Evolutionary conservation across 2,329 filamentous ascomycete genomes (phyloP).

Genomic region (Daldinia sp.): DNA sequence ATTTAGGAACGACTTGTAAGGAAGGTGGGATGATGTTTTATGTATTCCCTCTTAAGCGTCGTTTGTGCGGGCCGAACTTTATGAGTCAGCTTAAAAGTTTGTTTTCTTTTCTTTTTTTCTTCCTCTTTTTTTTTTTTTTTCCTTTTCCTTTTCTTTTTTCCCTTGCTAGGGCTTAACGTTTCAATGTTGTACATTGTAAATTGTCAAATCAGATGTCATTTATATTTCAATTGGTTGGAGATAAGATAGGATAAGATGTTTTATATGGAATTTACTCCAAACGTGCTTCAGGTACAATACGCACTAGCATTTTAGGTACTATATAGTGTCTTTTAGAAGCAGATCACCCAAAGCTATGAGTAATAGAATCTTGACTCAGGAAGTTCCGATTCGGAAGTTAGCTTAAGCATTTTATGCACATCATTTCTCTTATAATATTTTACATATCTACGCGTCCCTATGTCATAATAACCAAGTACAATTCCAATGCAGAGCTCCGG

Average conservation of each 20-base stretch:
- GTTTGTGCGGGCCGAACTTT: not conserved
- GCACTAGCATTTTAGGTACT: not conserved
- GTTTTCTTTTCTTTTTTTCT: not conserved
- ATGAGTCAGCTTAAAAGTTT: not conserved
- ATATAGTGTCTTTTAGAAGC: not conserved
- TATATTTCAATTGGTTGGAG: not conserved
- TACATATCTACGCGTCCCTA: not conserved
- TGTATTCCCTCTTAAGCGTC: not conserved
- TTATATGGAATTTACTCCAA: not conserved
- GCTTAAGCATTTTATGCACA: not conserved
- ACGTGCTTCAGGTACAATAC: not conserved
- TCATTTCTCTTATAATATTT: not conserved
- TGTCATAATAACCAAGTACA: not conserved
- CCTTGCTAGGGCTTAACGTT: not conserved
- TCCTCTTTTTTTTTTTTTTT: not conserved
- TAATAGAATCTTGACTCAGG: not conserved
- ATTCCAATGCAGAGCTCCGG: not conserved
- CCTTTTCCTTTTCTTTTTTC: not conserved
- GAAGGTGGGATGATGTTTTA: conserved; percentile 1
- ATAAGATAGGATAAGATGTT: not conserved
- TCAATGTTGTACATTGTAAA: too few species aligned
- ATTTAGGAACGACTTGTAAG: not conserved
- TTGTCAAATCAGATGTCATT: not conserved
- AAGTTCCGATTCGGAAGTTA: too few species aligned
- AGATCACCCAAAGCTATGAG: not conserved